Conservation (phyloP, 768 basidiomycete species). For the Trametes punicea region DNA sequence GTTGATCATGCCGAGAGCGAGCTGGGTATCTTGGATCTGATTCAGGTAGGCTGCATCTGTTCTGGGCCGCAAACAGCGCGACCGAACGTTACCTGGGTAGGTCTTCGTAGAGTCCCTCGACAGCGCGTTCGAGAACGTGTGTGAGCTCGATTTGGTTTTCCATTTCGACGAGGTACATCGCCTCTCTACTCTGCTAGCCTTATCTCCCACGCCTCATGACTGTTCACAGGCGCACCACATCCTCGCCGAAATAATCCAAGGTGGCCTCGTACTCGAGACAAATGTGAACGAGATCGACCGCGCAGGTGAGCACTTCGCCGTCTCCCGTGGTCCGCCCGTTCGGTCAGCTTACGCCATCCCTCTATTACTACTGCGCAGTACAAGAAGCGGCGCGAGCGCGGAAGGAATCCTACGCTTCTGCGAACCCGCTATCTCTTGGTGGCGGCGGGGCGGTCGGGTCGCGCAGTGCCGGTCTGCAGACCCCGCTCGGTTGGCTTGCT, state of each 20-base stretch:
- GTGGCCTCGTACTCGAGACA: constrained; percentile 94
- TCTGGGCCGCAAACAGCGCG: background rate
- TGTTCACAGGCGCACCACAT: constrained; percentile 81
- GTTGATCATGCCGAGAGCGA: constrained; percentile 97
- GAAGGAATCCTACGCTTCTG: constrained; percentile 75
- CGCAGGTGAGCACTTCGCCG: constrained; percentile 47
- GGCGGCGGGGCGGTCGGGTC: constrained; percentile 48
- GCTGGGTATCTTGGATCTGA: constrained; percentile 91
- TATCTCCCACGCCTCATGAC: background rate
- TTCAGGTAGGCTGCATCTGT: constrained; percentile 65
- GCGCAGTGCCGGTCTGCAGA: constrained; percentile 56
- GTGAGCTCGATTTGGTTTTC: constrained; percentile 96
- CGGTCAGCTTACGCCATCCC: background rate
- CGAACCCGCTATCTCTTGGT: constrained; percentile 79
- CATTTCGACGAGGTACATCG: constrained; percentile 92
- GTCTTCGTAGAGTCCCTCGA: constrained; percentile 98
- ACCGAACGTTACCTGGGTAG: constrained; percentile 36
- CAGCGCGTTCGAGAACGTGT: constrained; percentile 95
- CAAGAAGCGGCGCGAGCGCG: constrained; percentile 67
- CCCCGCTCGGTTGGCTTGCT: constrained; percentile 78
- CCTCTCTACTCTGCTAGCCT: background rate
- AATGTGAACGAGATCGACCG: constrained; percentile 81
- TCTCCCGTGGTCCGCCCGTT: background rate
- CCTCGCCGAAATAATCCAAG: constrained; percentile 94
- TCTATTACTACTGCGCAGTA: constrained; percentile 39